Conservation (phyloP, 345 rosid genomes). For the Camelina hispida region DNA sequence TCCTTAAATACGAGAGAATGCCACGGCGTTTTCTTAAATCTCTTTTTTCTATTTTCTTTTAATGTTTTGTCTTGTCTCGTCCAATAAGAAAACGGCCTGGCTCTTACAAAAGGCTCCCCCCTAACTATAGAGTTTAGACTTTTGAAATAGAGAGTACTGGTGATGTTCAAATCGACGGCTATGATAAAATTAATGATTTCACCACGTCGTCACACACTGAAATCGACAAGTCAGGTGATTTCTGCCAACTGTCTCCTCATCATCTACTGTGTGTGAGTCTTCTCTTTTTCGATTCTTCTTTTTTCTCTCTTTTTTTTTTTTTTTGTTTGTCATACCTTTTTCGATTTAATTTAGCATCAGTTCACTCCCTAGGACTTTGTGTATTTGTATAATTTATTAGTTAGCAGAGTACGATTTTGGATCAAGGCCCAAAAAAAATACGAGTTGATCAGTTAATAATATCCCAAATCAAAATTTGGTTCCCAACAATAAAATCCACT, state of each 20-base stretch:
- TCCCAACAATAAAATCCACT: background rate
- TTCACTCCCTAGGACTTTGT: background rate
- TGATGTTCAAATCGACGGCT: conserved; percentile 32
- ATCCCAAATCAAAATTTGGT: no score
- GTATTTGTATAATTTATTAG: no score
- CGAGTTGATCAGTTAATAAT: background rate
- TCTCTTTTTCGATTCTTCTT: no score
- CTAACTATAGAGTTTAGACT: background rate
- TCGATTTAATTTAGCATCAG: no score
- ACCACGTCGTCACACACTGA: conserved; percentile 22
- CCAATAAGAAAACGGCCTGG: conserved; percentile 28
- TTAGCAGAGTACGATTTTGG: no score
- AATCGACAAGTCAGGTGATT: conserved; percentile 38
- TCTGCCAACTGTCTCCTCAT: conserved; percentile 23
- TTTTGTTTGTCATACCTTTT: no score
- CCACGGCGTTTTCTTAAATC: conserved; percentile 5
- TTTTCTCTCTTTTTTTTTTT: no score
- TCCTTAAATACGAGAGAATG: conserved; percentile 33
- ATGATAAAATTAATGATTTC: background rate
- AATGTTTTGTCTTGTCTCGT: conserved; percentile 3
- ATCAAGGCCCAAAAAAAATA: background rate
- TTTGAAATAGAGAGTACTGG: background rate
- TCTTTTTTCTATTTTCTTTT: background rate
- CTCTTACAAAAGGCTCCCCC: background rate
- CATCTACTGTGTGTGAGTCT: conserved; percentile 1